Base-by-base conservation (phyloP, 352 stramenopile species). In the Phytophthora sansomeana region DNA sequence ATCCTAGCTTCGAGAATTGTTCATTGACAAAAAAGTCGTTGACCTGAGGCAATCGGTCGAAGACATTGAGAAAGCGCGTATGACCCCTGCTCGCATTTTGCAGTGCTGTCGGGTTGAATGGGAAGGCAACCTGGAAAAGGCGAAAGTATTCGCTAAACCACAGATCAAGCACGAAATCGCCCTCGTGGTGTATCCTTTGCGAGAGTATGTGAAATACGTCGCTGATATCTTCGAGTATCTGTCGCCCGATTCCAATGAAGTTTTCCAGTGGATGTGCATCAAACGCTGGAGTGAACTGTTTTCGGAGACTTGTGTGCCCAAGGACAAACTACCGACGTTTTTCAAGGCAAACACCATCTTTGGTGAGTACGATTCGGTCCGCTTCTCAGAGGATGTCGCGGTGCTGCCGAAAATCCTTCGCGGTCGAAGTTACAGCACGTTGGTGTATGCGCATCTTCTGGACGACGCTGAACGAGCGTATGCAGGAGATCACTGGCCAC, bases 311-410 rank as follows among this genome's bases (percentile, higher is more conserved):
- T n/a, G 41, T 16, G 41, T 30, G 4, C 41, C 16, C n/a, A 48
- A 28, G 8, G 19, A 30, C 3, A 48, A 29, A 9, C 17, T 48
- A 13, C 41, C 17, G 7, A 7, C 41, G 17, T 46, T 48, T 28
- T 48, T 48, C 17, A 48, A 48, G 41, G n/a, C 28, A 29, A 30
- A 30, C 17, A 14, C 41, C 5, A 16, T 48, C 41, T 48, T 48
- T 2, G 41, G 41, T 28, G 41, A 48, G 7, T 48, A 48, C 19
- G 8, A 26, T 29, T 13, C 6, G 9, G 41, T 48, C 9, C n/a
- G 10, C 17, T 48, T 30, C 7, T 28, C 41, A 1, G 41, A 29
- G 17, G 41, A 28, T 28, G 14, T 47, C 29, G 41, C 16, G 0
- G 5, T 30, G 17, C 17, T 48, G 7, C 41, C 41, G 21, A 11